Percentiles rank a stretch among this genome's conserved stretches.
phyloP scores from a whole-genome alignment of 768 basidiomycete genomes.

The Tulasnella sp. region DNA sequence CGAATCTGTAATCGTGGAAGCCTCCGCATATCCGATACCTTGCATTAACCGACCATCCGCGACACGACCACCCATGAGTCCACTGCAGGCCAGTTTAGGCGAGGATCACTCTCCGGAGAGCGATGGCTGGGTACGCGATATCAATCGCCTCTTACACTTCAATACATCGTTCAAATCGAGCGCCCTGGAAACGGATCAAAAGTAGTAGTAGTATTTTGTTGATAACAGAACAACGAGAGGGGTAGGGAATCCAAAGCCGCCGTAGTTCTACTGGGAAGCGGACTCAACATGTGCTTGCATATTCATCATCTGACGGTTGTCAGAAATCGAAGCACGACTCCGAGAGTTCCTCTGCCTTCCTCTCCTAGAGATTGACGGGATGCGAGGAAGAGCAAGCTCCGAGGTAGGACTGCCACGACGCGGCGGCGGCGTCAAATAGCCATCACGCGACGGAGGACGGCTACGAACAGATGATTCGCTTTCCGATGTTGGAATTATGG shows the following conservation, averaged over 20 bases:
- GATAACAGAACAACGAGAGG: neutral
- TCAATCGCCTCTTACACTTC: constrained; percentile 89
- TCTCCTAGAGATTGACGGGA: no score
- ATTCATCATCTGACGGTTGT: neutral
- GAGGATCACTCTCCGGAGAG: constrained; percentile 30
- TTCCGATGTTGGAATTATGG: no score
- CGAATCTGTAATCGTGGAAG: constrained; percentile 75
- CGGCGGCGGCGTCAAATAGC: no score
- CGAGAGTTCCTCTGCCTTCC: no score
- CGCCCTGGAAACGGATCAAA: neutral
- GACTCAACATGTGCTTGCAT: neutral
- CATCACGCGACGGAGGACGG: no score
- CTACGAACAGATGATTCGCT: no score
- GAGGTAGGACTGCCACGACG: no score
- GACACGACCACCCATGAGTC: constrained; percentile 16
- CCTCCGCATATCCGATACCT: constrained; percentile 82
- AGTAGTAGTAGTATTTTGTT: neutral
- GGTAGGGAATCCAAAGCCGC: neutral
- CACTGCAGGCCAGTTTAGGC: neutral
- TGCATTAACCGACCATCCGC: constrained; percentile 85
- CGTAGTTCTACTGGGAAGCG: neutral
- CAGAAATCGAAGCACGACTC: no score
- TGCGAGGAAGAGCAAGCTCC: no score
- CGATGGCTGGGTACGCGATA: constrained; percentile 94
- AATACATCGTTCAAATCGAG: constrained; percentile 68